phyloP scores from a whole-genome alignment of 2,329 filamentous ascomycete species.

The Gaeumannomyces tritici region DNA sequence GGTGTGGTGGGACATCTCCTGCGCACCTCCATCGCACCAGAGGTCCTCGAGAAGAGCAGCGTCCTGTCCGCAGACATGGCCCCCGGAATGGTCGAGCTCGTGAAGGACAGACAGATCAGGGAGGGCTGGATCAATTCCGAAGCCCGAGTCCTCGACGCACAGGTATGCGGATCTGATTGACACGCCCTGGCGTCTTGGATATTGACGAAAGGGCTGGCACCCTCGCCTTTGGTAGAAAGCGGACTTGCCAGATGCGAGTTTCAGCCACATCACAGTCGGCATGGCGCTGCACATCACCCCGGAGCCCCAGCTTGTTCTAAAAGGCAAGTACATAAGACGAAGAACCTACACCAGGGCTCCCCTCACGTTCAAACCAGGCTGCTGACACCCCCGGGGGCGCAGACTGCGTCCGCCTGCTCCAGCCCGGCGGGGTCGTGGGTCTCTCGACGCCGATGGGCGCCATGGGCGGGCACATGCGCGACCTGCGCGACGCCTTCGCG shows the following conservation, averaged over 20 bases:
- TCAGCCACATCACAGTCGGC: conserved; percentile 16
- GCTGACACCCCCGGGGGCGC: not conserved
- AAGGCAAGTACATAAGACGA: conserved; percentile 10
- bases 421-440: conserved; percentile 50
- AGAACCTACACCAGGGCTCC: too few species aligned
- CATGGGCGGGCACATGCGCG: conserved; percentile 24
- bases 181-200: not conserved
- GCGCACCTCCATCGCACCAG: conserved; percentile 25
- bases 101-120: conserved; percentile 24
- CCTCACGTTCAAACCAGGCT: too few species aligned
- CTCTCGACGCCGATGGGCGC: conserved; percentile 28
- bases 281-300: conserved; percentile 17
- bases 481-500: conserved; percentile 27
- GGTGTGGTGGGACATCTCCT: conserved; percentile 38
- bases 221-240: conserved; percentile 10
- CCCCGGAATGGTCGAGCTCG: conserved; percentile 27
- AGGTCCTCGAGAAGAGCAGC: conserved; percentile 29
- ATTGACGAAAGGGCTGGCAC: not conserved
- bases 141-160: conserved; percentile 33
- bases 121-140: conserved; percentile 37
- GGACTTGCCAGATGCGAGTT: conserved; percentile 11
- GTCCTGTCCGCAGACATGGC: conserved; percentile 41
- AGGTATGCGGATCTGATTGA: conserved; percentile 20
- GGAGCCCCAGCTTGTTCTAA: conserved; percentile 15
- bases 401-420: conserved; percentile 49